Evolutionary conservation across 176 grass and related monocot species (phyloP).

Genomic region (Musa itinerans): DNA sequence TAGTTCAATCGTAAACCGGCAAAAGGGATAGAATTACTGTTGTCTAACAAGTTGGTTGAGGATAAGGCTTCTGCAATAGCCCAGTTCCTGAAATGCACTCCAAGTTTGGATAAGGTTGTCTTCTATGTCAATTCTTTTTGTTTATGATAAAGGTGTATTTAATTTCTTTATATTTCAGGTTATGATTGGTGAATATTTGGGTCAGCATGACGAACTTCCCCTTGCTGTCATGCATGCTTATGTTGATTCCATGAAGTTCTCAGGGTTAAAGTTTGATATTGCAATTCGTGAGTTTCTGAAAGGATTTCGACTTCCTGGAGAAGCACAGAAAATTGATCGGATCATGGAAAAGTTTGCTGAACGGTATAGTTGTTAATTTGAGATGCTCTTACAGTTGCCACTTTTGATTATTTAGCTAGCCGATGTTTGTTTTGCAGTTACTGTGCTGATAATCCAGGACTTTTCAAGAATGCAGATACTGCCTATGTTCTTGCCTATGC

Average conservation of each 20-base stretch:
- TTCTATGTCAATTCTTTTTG: neutral
- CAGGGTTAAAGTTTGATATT: constrained; percentile 82
- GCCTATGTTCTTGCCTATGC: constrained; percentile 99
- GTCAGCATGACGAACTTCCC: constrained; percentile 92
- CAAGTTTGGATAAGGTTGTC: constrained; percentile 85
- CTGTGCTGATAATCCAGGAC: constrained; percentile 96
- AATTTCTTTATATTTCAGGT: constrained; percentile 37
- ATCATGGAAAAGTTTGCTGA: constrained; percentile 99
- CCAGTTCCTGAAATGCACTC: constrained; percentile 82
- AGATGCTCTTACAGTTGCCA: neutral
- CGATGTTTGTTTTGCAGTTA: constrained; percentile 59
- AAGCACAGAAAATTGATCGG: constrained; percentile 99
- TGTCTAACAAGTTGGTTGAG: constrained; percentile 93
- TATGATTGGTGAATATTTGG: constrained; percentile 99
- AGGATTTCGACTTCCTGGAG: constrained; percentile 96
- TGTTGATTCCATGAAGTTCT: constrained; percentile 97
- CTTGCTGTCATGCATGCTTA: constrained; percentile 99
- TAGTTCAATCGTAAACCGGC: constrained; percentile 93
- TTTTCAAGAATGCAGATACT: constrained; percentile 98
- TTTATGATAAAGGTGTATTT: constrained; percentile 17
- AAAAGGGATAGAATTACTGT: constrained; percentile 80
- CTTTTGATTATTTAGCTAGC: constrained; percentile 16
- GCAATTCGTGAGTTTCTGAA: constrained; percentile 89
- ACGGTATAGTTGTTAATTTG: constrained; percentile 42
- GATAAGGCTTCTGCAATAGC: constrained; percentile 63